phyloP scores from a whole-genome alignment of 2,329 filamentous ascomycete genomes.

The Pestalotiopsis sp. region DNA sequence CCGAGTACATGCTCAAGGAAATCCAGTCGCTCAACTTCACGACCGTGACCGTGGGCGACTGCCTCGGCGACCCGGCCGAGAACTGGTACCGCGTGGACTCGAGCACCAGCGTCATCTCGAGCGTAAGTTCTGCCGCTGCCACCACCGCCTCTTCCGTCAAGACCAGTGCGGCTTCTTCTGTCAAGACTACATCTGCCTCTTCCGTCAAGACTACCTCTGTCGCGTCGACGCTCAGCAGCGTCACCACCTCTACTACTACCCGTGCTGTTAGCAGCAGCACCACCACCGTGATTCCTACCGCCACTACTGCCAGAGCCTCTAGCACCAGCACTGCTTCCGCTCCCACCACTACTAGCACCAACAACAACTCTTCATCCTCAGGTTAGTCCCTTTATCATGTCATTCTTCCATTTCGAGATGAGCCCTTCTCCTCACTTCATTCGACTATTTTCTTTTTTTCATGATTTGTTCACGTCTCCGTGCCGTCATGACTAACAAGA shows the following conservation, averaged over 20 bases:
- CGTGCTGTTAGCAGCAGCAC: neutral
- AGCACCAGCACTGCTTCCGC: conserved; percentile 8
- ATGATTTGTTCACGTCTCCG: neutral
- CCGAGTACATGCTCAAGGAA: conserved; percentile 33
- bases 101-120: conserved; percentile 1
- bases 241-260: conserved; percentile 18
- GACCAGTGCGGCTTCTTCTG: conserved; percentile 18
- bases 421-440: neutral
- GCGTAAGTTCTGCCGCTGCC: conserved; percentile 4
- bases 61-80: conserved; percentile 42
- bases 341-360: conserved; percentile 1
- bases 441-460: neutral
- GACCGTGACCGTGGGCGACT: conserved; percentile 48
- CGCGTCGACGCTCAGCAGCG: neutral
- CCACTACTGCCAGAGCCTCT: conserved; percentile 7
- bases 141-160: conserved; percentile 9
- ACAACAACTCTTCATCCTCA: neutral
- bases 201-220: conserved; percentile 14
- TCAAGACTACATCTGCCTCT: conserved; percentile 19
- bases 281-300: neutral
- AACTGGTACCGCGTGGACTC: conserved; percentile 44
- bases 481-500: neutral
- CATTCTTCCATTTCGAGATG: neutral
- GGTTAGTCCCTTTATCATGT: neutral
- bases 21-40: conserved; percentile 36